A percentile compares a stretch with the other conserved stretches of the same genome.
Evolutionary conservation across 1,284 basidiomycete genomes (phyloP).

Genomic region (Gymnopus androsaceus): DNA sequence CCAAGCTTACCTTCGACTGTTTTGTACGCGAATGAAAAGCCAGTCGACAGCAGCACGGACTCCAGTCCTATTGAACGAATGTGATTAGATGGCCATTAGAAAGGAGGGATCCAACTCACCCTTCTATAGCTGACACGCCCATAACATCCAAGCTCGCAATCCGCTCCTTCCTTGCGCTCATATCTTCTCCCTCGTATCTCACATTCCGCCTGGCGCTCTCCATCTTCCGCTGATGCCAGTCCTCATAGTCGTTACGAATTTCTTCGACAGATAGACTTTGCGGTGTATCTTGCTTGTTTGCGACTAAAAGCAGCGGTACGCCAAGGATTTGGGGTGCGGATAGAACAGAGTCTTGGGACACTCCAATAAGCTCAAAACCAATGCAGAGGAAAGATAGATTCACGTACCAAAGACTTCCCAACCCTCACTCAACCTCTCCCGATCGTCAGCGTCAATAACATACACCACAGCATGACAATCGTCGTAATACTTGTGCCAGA

Average conservation of each 20-base stretch:
- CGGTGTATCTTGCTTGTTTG: slow-evolving; percentile 90
- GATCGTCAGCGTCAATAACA: slow-evolving; percentile 87
- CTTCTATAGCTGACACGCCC: slow-evolving; percentile 86
- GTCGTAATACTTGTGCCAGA: slow-evolving; percentile 93
- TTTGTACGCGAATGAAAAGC: slow-evolving; percentile 91
- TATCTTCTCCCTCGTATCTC: slow-evolving; percentile 48
- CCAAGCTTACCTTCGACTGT: slow-evolving; percentile 52
- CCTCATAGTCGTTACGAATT: slow-evolving; percentile 87
- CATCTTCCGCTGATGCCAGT: slow-evolving; percentile 78
- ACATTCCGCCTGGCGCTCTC: slow-evolving; percentile 59
- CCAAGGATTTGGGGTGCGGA: slow-evolving; percentile 85
- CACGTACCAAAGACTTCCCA: slow-evolving; percentile 92
- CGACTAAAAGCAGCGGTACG: slow-evolving; percentile 84
- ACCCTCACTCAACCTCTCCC: slow-evolving; percentile 82
- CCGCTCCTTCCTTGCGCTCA: slow-evolving; percentile 56
- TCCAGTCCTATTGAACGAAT: slow-evolving; percentile 64
- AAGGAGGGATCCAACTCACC: slow-evolving; percentile 52
- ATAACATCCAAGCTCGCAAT: slow-evolving; percentile 89
- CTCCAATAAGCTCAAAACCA: slow-evolving; percentile 20
- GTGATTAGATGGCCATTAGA: slow-evolving; percentile 3
- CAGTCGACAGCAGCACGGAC: slow-evolving; percentile 90
- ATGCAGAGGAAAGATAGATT: not conserved
- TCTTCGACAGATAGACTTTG: slow-evolving; percentile 82
- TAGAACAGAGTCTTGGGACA: slow-evolving; percentile 71
- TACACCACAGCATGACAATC: slow-evolving; percentile 94